phyloP scores from a whole-genome alignment of 2,329 filamentous ascomycete species.

The Cladosporium sp. region DNA sequence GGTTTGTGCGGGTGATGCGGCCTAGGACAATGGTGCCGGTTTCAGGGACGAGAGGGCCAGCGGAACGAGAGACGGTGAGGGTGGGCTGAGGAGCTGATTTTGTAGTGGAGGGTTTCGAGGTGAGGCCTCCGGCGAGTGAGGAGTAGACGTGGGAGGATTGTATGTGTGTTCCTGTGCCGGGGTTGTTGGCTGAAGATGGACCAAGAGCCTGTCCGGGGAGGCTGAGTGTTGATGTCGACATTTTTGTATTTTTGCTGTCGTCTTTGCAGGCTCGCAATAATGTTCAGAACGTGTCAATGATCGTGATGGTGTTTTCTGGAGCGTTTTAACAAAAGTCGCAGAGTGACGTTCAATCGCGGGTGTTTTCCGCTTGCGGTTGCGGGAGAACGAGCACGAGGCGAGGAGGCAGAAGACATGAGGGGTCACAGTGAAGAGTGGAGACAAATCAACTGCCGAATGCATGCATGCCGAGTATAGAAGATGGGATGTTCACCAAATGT shows the following conservation, averaged over 20 bases:
- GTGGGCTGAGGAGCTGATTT: slow-evolving; percentile 47
- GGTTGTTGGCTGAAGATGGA: slow-evolving; percentile 57
- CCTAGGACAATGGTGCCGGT: slow-evolving; percentile 78
- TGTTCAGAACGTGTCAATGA: no score
- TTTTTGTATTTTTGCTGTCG: neutral
- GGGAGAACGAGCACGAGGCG: no score
- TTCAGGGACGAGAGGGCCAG: slow-evolving; percentile 75
- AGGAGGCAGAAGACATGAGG: neutral
- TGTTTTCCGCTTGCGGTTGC: neutral
- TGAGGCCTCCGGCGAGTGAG: slow-evolving; percentile 67
- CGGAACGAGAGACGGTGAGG: slow-evolving; percentile 39
- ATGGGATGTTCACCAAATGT: no score
- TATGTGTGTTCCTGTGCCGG: slow-evolving; percentile 81
- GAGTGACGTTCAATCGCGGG: neutral
- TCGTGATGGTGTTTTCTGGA: neutral
- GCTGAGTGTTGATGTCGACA: slow-evolving; percentile 43
- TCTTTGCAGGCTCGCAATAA: no score
- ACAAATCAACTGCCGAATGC: neutral
- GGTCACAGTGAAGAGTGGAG: neutral
- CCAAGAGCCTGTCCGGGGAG: slow-evolving; percentile 81
- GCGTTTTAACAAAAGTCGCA: neutral
- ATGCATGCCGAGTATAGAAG: no score
- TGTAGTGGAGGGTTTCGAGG: slow-evolving; percentile 39
- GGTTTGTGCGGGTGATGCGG: slow-evolving; percentile 77
- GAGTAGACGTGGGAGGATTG: slow-evolving; percentile 70